Evolutionary conservation across 2,329 filamentous ascomycete genomes (phyloP).

Genomic region (Diaporthe amygdali): DNA sequence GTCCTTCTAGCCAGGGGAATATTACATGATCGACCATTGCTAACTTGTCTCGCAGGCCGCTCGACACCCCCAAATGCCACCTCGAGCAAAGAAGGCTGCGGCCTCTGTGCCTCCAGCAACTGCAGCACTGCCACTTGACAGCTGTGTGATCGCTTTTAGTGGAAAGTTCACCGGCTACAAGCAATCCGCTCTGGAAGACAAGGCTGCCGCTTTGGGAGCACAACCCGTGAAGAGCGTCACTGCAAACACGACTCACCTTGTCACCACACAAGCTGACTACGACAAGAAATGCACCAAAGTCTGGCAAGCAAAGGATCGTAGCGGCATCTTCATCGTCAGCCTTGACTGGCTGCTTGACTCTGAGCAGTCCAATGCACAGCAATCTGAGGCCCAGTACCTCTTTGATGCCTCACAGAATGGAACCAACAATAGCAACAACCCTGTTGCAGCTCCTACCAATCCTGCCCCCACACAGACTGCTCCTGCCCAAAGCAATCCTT

Average conservation of each 20-base stretch:
- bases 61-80: conserved; percentile 1
- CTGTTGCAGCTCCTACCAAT: conserved; percentile 20
- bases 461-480: conserved; percentile 10
- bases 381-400: conserved; percentile 39
- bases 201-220: conserved; percentile 56
- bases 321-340: conserved; percentile 58
- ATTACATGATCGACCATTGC: not conserved
- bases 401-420: conserved; percentile 24
- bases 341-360: conserved; percentile 69
- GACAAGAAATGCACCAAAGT: conserved; percentile 57
- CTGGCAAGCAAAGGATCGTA: conserved; percentile 49
- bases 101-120: conserved; percentile 24
- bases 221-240: conserved; percentile 52
- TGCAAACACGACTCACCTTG: conserved; percentile 58
- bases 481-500: conserved; percentile 17
- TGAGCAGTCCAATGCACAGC: conserved; percentile 44
- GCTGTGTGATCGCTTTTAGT: conserved; percentile 60
- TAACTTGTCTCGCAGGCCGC: not conserved
- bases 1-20: no score
- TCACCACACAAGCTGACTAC: conserved; percentile 60
- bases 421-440: conserved; percentile 22
- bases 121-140: conserved; percentile 44
- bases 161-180: conserved; percentile 62
- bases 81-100: conserved; percentile 22
- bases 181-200: conserved; percentile 53